A percentile compares a stretch with the other conserved stretches of the same genome.
These are phyloP conservation scores for Cytospora leucostoma DNA, from an alignment of 2,329 filamentous ascomycete species.

Conservation along the genomic window DNA sequence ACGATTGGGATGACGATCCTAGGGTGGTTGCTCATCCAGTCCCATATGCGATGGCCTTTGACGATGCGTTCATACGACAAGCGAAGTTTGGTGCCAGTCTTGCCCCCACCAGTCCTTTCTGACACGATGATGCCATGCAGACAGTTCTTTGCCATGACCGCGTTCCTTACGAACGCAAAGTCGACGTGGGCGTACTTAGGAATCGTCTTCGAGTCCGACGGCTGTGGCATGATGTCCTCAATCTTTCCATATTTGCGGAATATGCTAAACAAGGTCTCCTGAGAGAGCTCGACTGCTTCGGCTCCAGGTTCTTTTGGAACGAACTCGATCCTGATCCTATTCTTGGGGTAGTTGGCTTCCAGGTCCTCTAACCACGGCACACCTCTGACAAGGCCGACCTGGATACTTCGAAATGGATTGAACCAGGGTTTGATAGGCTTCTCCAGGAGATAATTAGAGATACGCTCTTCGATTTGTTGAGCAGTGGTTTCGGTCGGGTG, in stretches of 20 bases:
- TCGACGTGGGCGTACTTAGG: constrained; percentile 81
- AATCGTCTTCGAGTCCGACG: constrained; percentile 80
- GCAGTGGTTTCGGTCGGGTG: constrained; percentile 43
- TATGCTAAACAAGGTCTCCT: constrained; percentile 82
- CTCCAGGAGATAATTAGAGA: constrained; percentile 65
- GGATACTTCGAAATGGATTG: constrained; percentile 74
- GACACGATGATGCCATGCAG: constrained; percentile 79
- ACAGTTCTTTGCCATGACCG: constrained; percentile 89
- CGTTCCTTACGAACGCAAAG: constrained; percentile 71
- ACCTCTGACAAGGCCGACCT: constrained; percentile 74
- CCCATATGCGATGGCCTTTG: constrained; percentile 77
- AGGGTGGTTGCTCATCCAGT: constrained; percentile 85
- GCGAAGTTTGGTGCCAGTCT: constrained; percentile 73
- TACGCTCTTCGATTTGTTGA: constrained; percentile 35
- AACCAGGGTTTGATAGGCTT: constrained; percentile 85
- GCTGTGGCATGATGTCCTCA: constrained; percentile 78
- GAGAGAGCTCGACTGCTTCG: constrained; percentile 74
- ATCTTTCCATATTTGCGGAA: constrained; percentile 92
- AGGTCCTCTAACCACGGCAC: constrained; percentile 94
- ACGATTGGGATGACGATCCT: constrained; percentile 82
- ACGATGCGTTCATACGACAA: constrained; percentile 81
- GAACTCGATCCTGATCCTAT: constrained; percentile 80
- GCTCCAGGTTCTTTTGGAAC: constrained; percentile 71
- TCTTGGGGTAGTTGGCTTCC: constrained; percentile 62
- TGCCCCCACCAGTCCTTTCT: constrained; percentile 72